Percentiles rank a stretch among this genome's conserved stretches.
These are phyloP conservation scores for Colletotrichum nymphaeae DNA, from an alignment of 2,329 filamentous ascomycete species.

Conservation along the genomic window DNA sequence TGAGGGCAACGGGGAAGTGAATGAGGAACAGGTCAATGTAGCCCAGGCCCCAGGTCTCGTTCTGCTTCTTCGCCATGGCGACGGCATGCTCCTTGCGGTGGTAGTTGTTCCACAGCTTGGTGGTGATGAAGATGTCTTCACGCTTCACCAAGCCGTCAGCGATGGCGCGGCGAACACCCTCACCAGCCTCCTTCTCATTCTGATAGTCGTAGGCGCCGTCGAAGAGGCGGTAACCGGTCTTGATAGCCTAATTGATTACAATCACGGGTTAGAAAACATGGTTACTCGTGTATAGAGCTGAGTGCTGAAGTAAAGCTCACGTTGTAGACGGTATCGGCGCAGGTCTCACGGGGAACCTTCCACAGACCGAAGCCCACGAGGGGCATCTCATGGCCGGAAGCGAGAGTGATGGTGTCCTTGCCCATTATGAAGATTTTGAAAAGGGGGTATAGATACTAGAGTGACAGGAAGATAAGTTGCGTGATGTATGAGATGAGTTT, in stretches of 20 bases:
- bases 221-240: conserved; percentile 63
- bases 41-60: conserved; percentile 71
- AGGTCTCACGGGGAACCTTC: conserved; percentile 67
- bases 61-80: conserved; percentile 68
- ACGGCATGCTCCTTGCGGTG: conserved; percentile 73
- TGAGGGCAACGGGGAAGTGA: conserved; percentile 65
- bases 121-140: conserved; percentile 84
- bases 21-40: conserved; percentile 79
- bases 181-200: conserved; percentile 75
- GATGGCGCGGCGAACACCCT: conserved; percentile 69
- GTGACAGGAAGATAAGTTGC: background rate
- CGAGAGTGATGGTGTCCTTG: conserved; percentile 56
- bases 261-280: background rate
- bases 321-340: conserved; percentile 72
- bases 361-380: conserved; percentile 75
- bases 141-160: conserved; percentile 73
- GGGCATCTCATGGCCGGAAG: conserved; percentile 63
- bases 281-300: background rate
- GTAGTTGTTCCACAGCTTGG: conserved; percentile 88
- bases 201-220: conserved; percentile 68
- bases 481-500: background rate
- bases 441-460: background rate
- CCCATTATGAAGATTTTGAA: conserved; percentile 22
- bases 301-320: background rate
- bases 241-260: conserved; percentile 52